These are phyloP conservation scores for Aureobasidium lini DNA, from an alignment of 2,329 filamentous ascomycete species.

Conservation along the genomic window DNA sequence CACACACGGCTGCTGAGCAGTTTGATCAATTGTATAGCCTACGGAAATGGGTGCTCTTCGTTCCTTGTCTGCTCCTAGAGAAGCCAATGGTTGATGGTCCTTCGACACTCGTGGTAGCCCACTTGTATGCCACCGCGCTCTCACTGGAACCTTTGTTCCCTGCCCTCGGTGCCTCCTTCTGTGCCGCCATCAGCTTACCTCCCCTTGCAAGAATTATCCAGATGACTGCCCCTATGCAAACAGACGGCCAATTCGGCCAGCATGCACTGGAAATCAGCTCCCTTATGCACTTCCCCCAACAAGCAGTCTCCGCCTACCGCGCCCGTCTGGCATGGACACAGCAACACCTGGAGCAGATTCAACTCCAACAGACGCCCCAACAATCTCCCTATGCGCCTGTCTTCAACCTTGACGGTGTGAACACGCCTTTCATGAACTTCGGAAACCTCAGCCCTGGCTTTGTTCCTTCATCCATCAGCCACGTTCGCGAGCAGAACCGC, in stretches of 20 bases:
- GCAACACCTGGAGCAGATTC: conserved; percentile 28
- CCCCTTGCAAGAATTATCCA: conserved; percentile 83
- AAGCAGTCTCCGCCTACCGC: conserved; percentile 37
- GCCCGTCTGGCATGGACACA: conserved; percentile 32
- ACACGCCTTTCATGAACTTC: conserved; percentile 30
- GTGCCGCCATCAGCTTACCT: conserved; percentile 56
- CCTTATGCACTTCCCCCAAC: conserved; percentile 40
- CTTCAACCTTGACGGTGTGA: conserved; percentile 34
- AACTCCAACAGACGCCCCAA: conserved; percentile 26
- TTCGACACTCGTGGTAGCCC: conserved; percentile 74
- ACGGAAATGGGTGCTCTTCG: conserved; percentile 91
- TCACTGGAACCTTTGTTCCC: conserved; percentile 87
- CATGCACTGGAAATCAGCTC: conserved; percentile 36
- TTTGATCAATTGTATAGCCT: conserved; percentile 86
- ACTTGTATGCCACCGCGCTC: conserved; percentile 85
- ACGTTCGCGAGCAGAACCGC: conserved; percentile 14
- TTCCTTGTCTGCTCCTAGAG: conserved; percentile 77
- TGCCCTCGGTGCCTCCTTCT: conserved; percentile 83
- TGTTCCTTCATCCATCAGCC: conserved; percentile 34
- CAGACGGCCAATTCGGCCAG: conserved; percentile 33
- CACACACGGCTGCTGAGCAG: conserved; percentile 62
- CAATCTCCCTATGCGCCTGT: conserved; percentile 28
- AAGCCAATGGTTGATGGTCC: conserved; percentile 67
- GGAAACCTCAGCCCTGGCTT: conserved; percentile 44
- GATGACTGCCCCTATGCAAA: conserved; percentile 60